Conservation (phyloP, 768 basidiomycete species). For the Tylopilus cervinicoccineus region DNA sequence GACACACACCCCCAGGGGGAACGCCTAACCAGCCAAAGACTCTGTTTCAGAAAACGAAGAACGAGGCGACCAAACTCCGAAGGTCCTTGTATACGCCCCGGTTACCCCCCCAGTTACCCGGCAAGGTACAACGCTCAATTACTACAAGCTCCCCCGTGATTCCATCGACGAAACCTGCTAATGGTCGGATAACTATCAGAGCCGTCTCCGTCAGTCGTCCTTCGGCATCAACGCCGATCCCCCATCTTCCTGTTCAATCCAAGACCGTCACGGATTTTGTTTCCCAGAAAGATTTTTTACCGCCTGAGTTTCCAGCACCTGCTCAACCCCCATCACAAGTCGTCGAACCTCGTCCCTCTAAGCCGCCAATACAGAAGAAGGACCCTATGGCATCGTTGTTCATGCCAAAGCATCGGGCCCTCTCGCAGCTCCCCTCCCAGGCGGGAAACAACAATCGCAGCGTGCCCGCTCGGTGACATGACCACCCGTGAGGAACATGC, state of each 20-base stretch:
- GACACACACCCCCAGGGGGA: conserved; percentile 34
- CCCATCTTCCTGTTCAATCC: conserved; percentile 34
- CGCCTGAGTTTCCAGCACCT: conserved; percentile 11
- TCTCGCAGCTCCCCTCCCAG: conserved; percentile 49
- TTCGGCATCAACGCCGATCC: conserved; percentile 8
- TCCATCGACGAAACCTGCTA: conserved; percentile 24
- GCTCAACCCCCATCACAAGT: conserved; percentile 15
- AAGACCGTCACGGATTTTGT: conserved; percentile 6
- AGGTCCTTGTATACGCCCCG: conserved; percentile 54
- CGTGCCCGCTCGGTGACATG: conserved; percentile 21
- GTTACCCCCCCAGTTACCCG: conserved; percentile 49
- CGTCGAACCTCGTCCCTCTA: conserved; percentile 32
- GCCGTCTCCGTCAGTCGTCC: conserved; percentile 42
- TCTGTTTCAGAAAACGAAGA: conserved; percentile 73
- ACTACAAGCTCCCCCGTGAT: conserved; percentile 34
- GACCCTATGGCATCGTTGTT: conserved; percentile 61
- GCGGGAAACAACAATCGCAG: conserved; percentile 17
- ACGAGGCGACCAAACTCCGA: conserved; percentile 65
- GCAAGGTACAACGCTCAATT: conserved; percentile 39
- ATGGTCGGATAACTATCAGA: conserved; percentile 49
- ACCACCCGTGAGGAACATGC: neutral
- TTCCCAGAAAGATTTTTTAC: conserved; percentile 25
- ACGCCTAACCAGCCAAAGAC: conserved; percentile 51
- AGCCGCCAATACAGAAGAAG: conserved; percentile 46
- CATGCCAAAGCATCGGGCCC: conserved; percentile 71